Evolutionary conservation across 495 filamentous ascomycete genomes (phyloP).

Genomic region (Neurospora sp.): DNA sequence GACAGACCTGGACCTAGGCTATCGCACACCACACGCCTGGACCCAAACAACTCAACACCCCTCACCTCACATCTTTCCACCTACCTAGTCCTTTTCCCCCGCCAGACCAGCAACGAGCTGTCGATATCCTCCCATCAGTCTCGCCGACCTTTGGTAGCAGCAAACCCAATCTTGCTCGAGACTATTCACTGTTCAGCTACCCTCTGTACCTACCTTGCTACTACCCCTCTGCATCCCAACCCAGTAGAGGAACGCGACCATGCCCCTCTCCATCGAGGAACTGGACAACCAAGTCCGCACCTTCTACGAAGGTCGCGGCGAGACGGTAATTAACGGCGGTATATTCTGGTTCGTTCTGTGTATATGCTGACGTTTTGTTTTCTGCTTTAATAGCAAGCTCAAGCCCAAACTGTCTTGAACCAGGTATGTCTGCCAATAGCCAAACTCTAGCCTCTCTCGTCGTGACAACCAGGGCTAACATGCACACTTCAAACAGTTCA

Average conservation of each 20-base stretch:
- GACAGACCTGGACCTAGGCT: neutral
- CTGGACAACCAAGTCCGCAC: conserved; percentile 90
- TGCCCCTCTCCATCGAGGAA: conserved; percentile 68
- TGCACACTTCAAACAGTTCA: conserved; percentile 55
- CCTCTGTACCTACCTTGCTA: neutral
- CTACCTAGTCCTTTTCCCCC: neutral
- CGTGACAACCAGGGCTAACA: conserved; percentile 18
- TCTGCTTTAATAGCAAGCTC: conserved; percentile 70
- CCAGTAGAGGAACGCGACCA: conserved; percentile 23
- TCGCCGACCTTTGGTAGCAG: neutral
- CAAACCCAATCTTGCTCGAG: neutral
- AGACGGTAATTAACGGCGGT: conserved; percentile 53
- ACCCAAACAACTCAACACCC: neutral
- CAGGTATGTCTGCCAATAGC: conserved; percentile 51
- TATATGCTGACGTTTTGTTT: conserved; percentile 17
- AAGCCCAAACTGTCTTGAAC: conserved; percentile 86
- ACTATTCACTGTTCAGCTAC: neutral
- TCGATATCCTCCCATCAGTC: neutral
- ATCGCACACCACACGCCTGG: neutral
- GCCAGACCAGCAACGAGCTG: neutral
- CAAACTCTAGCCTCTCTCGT: neutral
- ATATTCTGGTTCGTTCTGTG: neutral
- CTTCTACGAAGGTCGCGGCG: conserved; percentile 93
- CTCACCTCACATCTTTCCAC: neutral
- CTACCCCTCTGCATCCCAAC: neutral